Conservation (phyloP, 2,329 filamentous ascomycete genomes). For the Emergomyces pasteurianus region DNA sequence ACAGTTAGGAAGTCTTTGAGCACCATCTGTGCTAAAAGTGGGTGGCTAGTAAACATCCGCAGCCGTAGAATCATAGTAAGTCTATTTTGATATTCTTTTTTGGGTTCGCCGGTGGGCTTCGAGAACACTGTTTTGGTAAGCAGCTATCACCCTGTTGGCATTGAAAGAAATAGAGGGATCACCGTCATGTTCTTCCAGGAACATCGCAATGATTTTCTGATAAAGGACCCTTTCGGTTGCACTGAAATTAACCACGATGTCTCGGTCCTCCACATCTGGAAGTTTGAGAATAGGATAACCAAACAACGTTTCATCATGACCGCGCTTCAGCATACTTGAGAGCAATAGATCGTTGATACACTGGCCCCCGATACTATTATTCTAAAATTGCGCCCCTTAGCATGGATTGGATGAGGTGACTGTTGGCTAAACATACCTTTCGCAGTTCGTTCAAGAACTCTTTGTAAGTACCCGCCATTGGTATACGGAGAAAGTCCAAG, state of each 20-base stretch:
- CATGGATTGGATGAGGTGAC: background rate
- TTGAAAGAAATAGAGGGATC: background rate
- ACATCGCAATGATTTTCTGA: slow-evolving; percentile 36
- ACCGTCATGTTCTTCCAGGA: slow-evolving; percentile 16
- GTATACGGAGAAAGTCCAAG: slow-evolving; percentile 26
- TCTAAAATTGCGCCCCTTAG: slow-evolving; percentile 3
- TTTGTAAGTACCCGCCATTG: slow-evolving; percentile 14
- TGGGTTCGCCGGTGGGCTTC: background rate
- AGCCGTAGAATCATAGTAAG: slow-evolving; percentile 39
- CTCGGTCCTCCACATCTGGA: slow-evolving; percentile 36
- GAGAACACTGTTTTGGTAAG: background rate
- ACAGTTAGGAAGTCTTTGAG: slow-evolving; percentile 35
- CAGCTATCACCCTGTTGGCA: background rate
- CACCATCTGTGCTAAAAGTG: slow-evolving; percentile 36
- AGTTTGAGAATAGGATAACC: slow-evolving; percentile 43
- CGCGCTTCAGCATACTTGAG: slow-evolving; percentile 43
- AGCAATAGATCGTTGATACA: slow-evolving; percentile 21
- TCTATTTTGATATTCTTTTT: slow-evolving; percentile 7
- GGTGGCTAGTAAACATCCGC: slow-evolving; percentile 40
- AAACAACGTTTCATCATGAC: slow-evolving; percentile 43
- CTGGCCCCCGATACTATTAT: slow-evolving; percentile 7
- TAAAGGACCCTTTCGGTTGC: slow-evolving; percentile 43
- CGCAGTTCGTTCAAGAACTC: slow-evolving; percentile 5
- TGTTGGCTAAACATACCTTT: background rate
- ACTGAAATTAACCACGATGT: slow-evolving; percentile 38